Percentiles rank a stretch among this genome's conserved stretches.
phyloP scores from a whole-genome alignment of 352 stramenopile species.

The Pythium aquatile region DNA sequence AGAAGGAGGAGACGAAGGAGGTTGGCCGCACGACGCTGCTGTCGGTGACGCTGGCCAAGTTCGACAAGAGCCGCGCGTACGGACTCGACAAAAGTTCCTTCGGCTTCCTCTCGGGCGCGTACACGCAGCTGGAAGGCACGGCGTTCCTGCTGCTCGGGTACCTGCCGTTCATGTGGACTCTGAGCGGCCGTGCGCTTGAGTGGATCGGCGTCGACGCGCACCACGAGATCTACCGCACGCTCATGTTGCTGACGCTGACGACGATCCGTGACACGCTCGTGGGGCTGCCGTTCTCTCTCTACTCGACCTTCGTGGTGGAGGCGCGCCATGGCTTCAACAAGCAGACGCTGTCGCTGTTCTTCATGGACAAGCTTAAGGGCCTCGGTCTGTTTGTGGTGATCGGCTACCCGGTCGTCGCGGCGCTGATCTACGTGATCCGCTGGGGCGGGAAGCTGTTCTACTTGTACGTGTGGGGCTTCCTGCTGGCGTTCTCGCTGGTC shows the following conservation, averaged over 20 bases:
- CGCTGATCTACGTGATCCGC: constrained; percentile 68
- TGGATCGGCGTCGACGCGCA: constrained; percentile 51
- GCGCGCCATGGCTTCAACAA: constrained; percentile 98
- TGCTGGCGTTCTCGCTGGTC: constrained; percentile 49
- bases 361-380: constrained; percentile 95
- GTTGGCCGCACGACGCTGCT: constrained; percentile 46
- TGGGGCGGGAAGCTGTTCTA: constrained; percentile 77
- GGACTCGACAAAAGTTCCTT: constrained; percentile 96
- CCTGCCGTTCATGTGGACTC: constrained; percentile 93
- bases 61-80: constrained; percentile 92
- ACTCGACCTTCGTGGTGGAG: constrained; percentile 97
- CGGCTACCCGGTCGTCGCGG: constrained; percentile 60
- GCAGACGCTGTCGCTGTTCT: constrained; percentile 92
- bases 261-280: constrained; percentile 59
- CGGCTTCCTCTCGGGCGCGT: constrained; percentile 88
- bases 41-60: constrained; percentile 88
- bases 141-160: constrained; percentile 90
- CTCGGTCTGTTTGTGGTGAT: constrained; percentile 87
- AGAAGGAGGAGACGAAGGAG: not conserved
- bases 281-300: constrained; percentile 74
- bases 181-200: constrained; percentile 59
- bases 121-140: constrained; percentile 83
- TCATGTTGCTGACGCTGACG: constrained; percentile 68
- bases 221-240: constrained; percentile 86
- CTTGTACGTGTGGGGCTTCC: constrained; percentile 95